Evolutionary conservation across 2,329 filamentous ascomycete species (phyloP), one percentile per base, ranked within the genome.

Genomic region (Fusarium lyarnte): DNA sequence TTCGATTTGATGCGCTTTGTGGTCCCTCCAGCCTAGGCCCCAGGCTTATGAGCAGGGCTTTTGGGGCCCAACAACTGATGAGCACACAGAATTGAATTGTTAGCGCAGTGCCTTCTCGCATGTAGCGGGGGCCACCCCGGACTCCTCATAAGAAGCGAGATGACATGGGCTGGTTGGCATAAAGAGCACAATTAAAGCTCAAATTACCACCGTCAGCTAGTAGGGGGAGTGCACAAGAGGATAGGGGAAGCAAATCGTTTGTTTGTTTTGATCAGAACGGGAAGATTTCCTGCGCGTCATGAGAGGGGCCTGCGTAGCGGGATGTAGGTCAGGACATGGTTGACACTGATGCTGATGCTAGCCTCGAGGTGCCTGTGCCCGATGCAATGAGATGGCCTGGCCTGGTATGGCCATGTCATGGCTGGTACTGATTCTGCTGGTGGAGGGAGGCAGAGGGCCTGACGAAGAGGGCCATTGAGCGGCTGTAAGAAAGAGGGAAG

Each of bases 61-160:
- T 54, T 58, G 35, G 25, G 43, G 39, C 58, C 58, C 39, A 42
- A 66, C 63, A 58, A 58, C 51, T 63, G 46, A 63, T 55, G 29
- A 69, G 55, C 66, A 39, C 63, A 63, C 68, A 63, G 33, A 66
- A 58, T 45, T 64, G 39, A 58, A 69, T 52, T 58, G 51, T 57
- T 64, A 69, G 70, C 43, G 72, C 35, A 66, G 57, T 53, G 49
- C 55, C 68, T 47, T 58, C 69, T 71, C 65, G 66, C 58, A 74
- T 67, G 63, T 58, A 63, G 75, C 69, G 67, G 74, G 63, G 70
- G 66, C 62, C 66, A 72, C 68, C 77, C 75, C 71, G 68, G 77
- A 77, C 74, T 75, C 76, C 73, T 70, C 66, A 76, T 62, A 74
- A 69, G 74, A 78, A 81, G 78, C 77, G 78, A 80, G 63, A 81